Evolutionary conservation across 23 red algal genomes (phyloP).

Genomic region (Gracilaria caudata): DNA sequence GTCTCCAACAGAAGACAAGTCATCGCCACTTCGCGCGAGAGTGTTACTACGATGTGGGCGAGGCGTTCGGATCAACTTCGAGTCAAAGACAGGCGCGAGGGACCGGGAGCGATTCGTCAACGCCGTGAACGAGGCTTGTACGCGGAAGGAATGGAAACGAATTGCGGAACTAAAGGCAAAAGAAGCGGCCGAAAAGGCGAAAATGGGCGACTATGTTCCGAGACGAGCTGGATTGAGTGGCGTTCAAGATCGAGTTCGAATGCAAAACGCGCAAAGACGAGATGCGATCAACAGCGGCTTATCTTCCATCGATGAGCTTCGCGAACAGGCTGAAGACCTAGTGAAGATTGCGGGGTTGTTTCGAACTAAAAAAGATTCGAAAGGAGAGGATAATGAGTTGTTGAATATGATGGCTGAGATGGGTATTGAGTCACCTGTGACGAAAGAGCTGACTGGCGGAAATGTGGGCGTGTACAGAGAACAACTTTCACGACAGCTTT

Average conservation of each 20-base stretch:
- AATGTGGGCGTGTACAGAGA: constrained; percentile 77
- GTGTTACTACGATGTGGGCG: constrained; percentile 14
- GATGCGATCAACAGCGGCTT: constrained; percentile 65
- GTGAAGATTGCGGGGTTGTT: constrained; percentile 74
- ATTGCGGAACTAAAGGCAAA: constrained; percentile 40
- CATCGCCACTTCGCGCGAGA: constrained; percentile 21
- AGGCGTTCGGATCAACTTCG: constrained; percentile 40
- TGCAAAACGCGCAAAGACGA: constrained; percentile 45
- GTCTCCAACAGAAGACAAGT: constrained; percentile 32
- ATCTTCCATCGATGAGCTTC: constrained; percentile 59
- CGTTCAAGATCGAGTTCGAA: constrained; percentile 47
- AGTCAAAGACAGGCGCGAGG: constrained; percentile 3
- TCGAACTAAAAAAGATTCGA: constrained; percentile 39
- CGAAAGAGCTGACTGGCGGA: constrained; percentile 65
- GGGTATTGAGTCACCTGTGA: constrained; percentile 86
- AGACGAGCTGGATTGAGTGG: constrained; percentile 50
- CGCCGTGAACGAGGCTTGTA: constrained; percentile 17
- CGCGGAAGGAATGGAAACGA: constrained; percentile 51
- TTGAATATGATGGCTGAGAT: constrained; percentile 82
- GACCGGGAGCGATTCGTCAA: constrained; percentile 24
- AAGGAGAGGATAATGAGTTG: constrained; percentile 70
- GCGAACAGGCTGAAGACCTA: constrained; percentile 65
- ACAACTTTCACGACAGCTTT: constrained; percentile 70
- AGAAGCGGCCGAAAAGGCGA: constrained; percentile 34
- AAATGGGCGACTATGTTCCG: constrained; percentile 42